Base-by-base conservation (phyloP, 331 rosid genomes). In the Quercus lobata region DNA sequence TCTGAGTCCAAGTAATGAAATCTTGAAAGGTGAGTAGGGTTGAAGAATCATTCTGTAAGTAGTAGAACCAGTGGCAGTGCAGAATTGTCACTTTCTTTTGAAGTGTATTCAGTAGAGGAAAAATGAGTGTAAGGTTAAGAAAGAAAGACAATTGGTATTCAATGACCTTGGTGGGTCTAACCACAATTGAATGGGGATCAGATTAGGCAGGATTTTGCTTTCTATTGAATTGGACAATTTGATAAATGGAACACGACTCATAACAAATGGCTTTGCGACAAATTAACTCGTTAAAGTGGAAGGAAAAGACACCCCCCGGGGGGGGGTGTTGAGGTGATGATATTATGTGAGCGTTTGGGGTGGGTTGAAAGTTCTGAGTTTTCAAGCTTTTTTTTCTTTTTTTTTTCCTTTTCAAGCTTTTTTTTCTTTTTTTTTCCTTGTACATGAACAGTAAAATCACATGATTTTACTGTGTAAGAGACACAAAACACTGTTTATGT, bases 161-260 rank as follows among this genome's bases (percentile, higher is more conserved):
- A 34, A 34, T 18, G 27, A 27, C 17, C 17, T 11, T 34, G 72
- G 24, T 35, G 53, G 72, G 72, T 68, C 53, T 19, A 68, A 18
- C n/a, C 53, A 61, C 14, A 29, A 24, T 17, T 7, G 30, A 9
- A 18, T 35, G 21, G 11, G 11, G 27, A 7, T 9, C 22, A 25
- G 69, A 61, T 76, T 8, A 75, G 76, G 60, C 37, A 19, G 80
- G 29, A 2, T 41, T 70, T 29, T 41, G 19, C 19, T 2, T 37
- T 41, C 52, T 41, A 60, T n/a, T 52, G 46, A 76, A 73, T 76
- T 53, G 81, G 77, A 52, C 58, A 74, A 58, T 70, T 49, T 37
- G 73, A 60, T 32, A 53, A 58, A 35, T 72, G 65, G 72, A 32
- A 49, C 52, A 68, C 7, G 72, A 68, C 2, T 32, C 25, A 34